Evolutionary conservation across 441 rosid species (phyloP).

Genomic region (Corymbia calophylla): DNA sequence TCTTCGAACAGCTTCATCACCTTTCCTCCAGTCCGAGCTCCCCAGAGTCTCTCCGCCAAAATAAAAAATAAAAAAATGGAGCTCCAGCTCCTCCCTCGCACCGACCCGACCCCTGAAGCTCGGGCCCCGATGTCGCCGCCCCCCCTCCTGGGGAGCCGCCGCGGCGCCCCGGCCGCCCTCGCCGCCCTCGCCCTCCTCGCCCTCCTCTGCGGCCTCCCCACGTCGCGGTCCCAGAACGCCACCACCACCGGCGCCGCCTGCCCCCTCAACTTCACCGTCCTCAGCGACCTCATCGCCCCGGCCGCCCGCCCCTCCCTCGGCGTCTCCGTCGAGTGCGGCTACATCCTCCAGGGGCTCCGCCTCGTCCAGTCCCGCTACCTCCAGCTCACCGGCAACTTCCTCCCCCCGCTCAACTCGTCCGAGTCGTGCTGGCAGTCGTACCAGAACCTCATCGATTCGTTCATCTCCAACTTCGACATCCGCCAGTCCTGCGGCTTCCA

Average conservation of each 20-base stretch:
- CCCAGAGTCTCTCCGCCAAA: too few species aligned
- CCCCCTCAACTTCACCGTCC: slow-evolving; percentile 62
- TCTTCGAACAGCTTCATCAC: not conserved
- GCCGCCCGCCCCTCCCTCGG: not conserved
- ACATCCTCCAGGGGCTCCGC: slow-evolving; percentile 58
- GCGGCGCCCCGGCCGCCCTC: not conserved
- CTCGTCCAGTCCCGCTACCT: slow-evolving; percentile 61
- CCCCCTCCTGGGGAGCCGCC: not conserved
- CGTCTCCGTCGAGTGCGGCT: slow-evolving; percentile 29
- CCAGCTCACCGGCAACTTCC: slow-evolving; percentile 39
- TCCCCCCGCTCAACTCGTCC: slow-evolving; percentile 54
- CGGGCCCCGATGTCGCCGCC: not conserved
- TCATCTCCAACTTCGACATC: slow-evolving; percentile 37
- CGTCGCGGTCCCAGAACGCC: slow-evolving; percentile 13
- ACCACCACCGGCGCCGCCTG: slow-evolving; percentile 33
- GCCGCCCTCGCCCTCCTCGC: not conserved
- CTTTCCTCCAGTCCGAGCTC: not conserved
- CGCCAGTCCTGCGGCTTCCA: slow-evolving; percentile 61
- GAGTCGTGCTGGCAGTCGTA: slow-evolving; percentile 63
- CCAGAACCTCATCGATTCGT: slow-evolving; percentile 25
- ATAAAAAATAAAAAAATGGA: not conserved
- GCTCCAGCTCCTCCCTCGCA: not conserved
- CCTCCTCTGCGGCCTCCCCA: not conserved
- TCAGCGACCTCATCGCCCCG: slow-evolving; percentile 23
- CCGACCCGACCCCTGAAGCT: not conserved